Evolutionary conservation across 1,284 basidiomycete genomes (phyloP).

Genomic region (Tilletia horrida): DNA sequence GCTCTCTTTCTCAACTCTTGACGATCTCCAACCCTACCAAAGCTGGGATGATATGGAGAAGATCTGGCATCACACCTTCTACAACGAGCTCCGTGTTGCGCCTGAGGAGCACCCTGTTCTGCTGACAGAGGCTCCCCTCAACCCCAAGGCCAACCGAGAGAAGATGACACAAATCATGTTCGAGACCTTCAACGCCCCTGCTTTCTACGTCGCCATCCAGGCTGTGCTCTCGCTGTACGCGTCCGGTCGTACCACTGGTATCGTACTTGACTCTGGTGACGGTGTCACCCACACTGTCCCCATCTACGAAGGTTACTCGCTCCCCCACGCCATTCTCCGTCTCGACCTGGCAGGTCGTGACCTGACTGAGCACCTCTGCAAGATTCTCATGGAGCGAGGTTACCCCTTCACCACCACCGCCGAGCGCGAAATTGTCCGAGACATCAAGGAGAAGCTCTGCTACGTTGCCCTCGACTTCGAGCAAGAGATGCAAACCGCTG

Average conservation of each 20-base stretch:
- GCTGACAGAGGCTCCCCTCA: slow-evolving; percentile 88
- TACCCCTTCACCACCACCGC: slow-evolving; percentile 90
- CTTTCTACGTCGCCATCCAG: slow-evolving; percentile 90
- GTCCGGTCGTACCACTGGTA: slow-evolving; percentile 86
- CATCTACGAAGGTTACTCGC: slow-evolving; percentile 91
- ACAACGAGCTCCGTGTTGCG: slow-evolving; percentile 60
- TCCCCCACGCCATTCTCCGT: slow-evolving; percentile 90
- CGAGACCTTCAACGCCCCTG: slow-evolving; percentile 90
- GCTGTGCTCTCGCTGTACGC: slow-evolving; percentile 88
- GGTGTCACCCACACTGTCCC: slow-evolving; percentile 91
- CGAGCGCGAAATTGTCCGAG: slow-evolving; percentile 91
- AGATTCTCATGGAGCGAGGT: slow-evolving; percentile 88
- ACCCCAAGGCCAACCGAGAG: slow-evolving; percentile 90
- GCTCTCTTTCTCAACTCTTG: neutral
- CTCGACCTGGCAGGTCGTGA: slow-evolving; percentile 93
- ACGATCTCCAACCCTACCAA: no score
- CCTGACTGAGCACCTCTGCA: slow-evolving; percentile 83
- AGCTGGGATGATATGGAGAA: slow-evolving; percentile 54
- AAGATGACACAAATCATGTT: slow-evolving; percentile 99
- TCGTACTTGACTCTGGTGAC: slow-evolving; percentile 88
- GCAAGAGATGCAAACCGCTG: slow-evolving; percentile 89
- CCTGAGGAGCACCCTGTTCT: slow-evolving; percentile 87
- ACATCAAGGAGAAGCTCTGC: slow-evolving; percentile 98
- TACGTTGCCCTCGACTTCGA: slow-evolving; percentile 96
- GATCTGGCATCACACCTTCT: slow-evolving; percentile 56